Percentiles rank a stretch among this genome's conserved stretches.
Conservation (phyloP, 306 rosid genomes). For the Sphenostylis stenocarpa region DNA sequence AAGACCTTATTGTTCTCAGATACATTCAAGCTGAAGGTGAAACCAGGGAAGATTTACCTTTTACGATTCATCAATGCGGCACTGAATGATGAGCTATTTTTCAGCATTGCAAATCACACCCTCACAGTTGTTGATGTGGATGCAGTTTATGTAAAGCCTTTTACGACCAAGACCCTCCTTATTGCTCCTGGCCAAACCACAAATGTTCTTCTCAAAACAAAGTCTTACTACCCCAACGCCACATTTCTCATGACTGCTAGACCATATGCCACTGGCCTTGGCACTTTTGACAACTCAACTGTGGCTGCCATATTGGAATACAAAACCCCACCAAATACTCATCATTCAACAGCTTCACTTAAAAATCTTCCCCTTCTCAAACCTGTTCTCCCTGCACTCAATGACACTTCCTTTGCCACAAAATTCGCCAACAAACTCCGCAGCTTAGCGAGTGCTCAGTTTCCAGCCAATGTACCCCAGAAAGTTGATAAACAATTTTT, state of each 20-base stretch:
- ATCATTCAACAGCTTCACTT: constrained; percentile 27
- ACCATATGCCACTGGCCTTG: constrained; percentile 54
- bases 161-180: constrained; percentile 47
- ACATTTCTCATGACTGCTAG: constrained; percentile 65
- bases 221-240: constrained; percentile 56
- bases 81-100: constrained; percentile 65
- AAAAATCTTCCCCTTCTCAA: constrained; percentile 47
- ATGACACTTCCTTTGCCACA: constrained; percentile 70
- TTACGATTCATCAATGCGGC: constrained; percentile 69
- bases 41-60: constrained; percentile 57
- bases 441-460: constrained; percentile 49
- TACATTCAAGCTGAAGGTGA: constrained; percentile 64
- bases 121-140: constrained; percentile 65
- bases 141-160: constrained; percentile 68
- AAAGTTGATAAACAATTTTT: constrained; percentile 57
- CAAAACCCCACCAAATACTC: constrained; percentile 23
- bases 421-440: constrained; percentile 50
- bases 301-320: constrained; percentile 59
- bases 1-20: constrained; percentile 32
- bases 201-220: constrained; percentile 64
- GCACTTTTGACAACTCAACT: constrained; percentile 71
- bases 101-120: constrained; percentile 71
- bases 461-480: constrained; percentile 63
- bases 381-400: constrained; percentile 56
- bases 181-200: constrained; percentile 74